These are phyloP conservation scores for Penicillium sp. DNA, from an alignment of 2,329 filamentous ascomycete genomes.

Conservation along the genomic window DNA sequence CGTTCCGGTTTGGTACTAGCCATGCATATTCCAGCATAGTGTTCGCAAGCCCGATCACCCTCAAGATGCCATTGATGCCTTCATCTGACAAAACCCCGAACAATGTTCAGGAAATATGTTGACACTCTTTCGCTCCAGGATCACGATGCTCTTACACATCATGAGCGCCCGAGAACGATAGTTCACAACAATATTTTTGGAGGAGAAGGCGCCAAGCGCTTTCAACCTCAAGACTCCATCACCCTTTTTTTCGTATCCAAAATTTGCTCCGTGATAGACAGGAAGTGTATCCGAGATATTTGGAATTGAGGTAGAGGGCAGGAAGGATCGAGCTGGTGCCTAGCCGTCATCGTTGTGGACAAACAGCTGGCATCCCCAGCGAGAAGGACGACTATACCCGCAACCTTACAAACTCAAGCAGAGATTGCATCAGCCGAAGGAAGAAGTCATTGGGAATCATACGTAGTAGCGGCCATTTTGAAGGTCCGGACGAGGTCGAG, in stretches of 20 bases:
- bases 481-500: constrained; percentile 38
- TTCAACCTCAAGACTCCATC: constrained; percentile 74
- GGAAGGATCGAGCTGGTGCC: constrained; percentile 74
- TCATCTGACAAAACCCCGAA: constrained; percentile 71
- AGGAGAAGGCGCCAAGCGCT: constrained; percentile 54
- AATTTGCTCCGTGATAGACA: constrained; percentile 33
- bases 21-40: constrained; percentile 23
- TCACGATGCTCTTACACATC: constrained; percentile 11
- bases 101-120: constrained; percentile 48
- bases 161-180: constrained; percentile 20
- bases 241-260: constrained; percentile 51
- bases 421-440: constrained; percentile 29
- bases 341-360: constrained; percentile 25
- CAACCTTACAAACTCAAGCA: constrained; percentile 42
- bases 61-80: constrained; percentile 36
- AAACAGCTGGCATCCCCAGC: constrained; percentile 52
- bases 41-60: constrained; percentile 23
- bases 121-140: constrained; percentile 33
- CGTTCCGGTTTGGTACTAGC: constrained; percentile 18
- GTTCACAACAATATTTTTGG: constrained; percentile 63
- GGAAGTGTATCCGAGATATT: constrained; percentile 21
- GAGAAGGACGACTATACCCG: constrained; percentile 76
- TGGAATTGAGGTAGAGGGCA: constrained; percentile 21
- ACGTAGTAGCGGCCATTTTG: constrained; percentile 58
- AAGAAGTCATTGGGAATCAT: constrained; percentile 38